Evolutionary conservation across 306 rosid genomes (phyloP).

Genomic region (Cicer arietinum): DNA sequence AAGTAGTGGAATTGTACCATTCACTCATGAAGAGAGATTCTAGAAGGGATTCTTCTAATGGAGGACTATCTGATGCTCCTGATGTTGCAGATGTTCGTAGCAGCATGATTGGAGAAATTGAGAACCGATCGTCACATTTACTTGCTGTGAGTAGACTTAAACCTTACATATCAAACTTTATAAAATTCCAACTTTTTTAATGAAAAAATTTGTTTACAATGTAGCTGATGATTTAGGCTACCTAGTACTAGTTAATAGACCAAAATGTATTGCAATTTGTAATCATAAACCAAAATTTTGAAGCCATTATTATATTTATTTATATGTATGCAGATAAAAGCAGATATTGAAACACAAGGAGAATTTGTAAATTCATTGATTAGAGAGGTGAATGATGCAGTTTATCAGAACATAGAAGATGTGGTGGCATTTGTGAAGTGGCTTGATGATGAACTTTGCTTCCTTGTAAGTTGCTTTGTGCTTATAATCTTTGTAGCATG

Average conservation of each 20-base stretch:
- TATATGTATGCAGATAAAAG: conserved; percentile 76
- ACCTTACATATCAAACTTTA: conserved; percentile 3
- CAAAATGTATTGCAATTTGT: too few species aligned
- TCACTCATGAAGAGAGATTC: conserved; percentile 98
- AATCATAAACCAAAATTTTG: neutral
- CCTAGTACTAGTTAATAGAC: neutral
- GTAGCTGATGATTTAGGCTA: neutral
- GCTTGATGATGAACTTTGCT: conserved; percentile 98
- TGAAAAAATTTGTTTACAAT: neutral
- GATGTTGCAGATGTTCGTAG: conserved; percentile 93
- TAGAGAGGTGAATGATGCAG: conserved; percentile 89
- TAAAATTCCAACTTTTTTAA: neutral
- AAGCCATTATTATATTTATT: neutral
- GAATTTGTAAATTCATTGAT: conserved; percentile 95
- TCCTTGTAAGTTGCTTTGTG: conserved; percentile 71
- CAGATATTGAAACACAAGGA: conserved; percentile 95
- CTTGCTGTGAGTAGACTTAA: conserved; percentile 78
- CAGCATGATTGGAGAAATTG: conserved; percentile 98
- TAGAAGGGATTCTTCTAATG: conserved; percentile 82
- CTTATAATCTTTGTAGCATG: conserved; percentile 6
- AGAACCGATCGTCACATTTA: conserved; percentile 95
- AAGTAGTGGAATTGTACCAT: conserved; percentile 95
- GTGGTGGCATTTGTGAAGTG: conserved; percentile 96
- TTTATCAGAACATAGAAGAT: conserved; percentile 81
- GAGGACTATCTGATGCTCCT: conserved; percentile 70